These are phyloP conservation scores for Trapa bicornis DNA, from an alignment of 345 rosid genomes.

Conservation along the genomic window DNA sequence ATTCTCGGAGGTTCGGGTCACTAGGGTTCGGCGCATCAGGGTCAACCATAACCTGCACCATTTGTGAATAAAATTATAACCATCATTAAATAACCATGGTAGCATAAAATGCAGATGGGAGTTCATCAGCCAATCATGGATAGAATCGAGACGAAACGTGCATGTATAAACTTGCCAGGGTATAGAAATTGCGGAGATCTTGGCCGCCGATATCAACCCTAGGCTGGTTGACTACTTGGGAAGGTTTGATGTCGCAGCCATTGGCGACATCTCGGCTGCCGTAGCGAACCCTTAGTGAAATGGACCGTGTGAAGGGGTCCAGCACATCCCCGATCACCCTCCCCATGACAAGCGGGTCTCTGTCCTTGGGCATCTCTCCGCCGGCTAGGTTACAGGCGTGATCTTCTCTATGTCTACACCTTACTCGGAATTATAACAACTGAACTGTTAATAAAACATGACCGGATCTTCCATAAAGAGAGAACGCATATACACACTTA, in stretches of 20 bases:
- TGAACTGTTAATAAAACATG: background rate
- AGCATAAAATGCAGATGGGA: background rate
- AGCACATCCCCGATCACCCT: slow-evolving; percentile 59
- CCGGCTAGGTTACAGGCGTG: background rate
- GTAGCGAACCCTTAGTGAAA: slow-evolving; percentile 29
- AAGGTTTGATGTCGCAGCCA: slow-evolving; percentile 53
- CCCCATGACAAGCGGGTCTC: slow-evolving; percentile 46
- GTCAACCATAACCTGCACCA: slow-evolving; percentile 52
- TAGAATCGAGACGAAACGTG: background rate
- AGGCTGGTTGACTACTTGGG: slow-evolving; percentile 38
- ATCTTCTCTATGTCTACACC: too few relatives aligned
- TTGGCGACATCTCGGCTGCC: slow-evolving; percentile 26
- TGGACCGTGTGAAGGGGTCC: slow-evolving; percentile 40
- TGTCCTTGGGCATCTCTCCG: slow-evolving; percentile 31
- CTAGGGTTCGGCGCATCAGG: slow-evolving; percentile 77
- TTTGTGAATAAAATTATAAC: background rate
- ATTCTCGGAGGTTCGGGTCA: slow-evolving; percentile 44
- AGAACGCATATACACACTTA: too few relatives aligned
- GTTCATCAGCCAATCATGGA: background rate
- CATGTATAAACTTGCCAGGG: slow-evolving; percentile 27
- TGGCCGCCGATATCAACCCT: slow-evolving; percentile 51
- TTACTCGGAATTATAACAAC: too few relatives aligned
- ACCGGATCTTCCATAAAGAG: too few relatives aligned
- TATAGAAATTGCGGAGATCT: slow-evolving; percentile 55
- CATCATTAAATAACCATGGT: background rate